Percentiles rank a stretch among this genome's conserved stretches.
Conservation (phyloP, 106 monocot genomes). For the Phalaenopsis aphrodite region DNA sequence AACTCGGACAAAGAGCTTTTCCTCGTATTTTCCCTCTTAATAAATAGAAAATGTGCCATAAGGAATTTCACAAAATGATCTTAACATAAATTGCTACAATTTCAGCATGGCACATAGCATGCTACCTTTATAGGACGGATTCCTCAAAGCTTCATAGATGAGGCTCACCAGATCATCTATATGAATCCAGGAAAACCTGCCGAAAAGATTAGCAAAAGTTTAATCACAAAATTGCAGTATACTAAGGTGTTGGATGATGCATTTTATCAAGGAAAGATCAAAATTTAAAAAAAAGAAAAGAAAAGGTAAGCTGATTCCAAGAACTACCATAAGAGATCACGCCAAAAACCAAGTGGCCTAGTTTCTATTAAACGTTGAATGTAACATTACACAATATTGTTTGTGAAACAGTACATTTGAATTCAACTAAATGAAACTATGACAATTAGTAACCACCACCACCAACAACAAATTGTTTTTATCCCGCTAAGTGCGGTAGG, state of each 20-base stretch:
- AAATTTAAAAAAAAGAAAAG: background rate
- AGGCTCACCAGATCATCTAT: slow-evolving; percentile 77
- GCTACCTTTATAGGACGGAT: slow-evolving; percentile 73
- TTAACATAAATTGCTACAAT: background rate
- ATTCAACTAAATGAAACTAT: background rate
- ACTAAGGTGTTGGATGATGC: background rate
- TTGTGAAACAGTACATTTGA: background rate
- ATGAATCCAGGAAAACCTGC: slow-evolving; percentile 93
- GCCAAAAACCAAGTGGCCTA: background rate
- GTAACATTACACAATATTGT: background rate
- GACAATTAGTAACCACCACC: background rate
- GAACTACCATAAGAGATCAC: background rate
- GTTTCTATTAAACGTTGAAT: background rate
- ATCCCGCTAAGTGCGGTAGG: too few species aligned
- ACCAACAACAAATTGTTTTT: too few species aligned
- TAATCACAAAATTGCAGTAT: background rate
- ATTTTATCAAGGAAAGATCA: background rate
- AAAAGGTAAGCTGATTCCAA: background rate
- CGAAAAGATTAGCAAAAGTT: slow-evolving; percentile 1
- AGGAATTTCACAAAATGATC: background rate
- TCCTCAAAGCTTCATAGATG: slow-evolving; percentile 60
- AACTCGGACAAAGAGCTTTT: too few species aligned
- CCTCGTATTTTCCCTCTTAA: too few species aligned
- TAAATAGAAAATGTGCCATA: too few species aligned
- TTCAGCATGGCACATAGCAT: background rate